Evolutionary conservation across 179 eudicot genomes (phyloP), one percentile per base, ranked within the genome.

Genomic region (Patellifolia procumbens): DNA sequence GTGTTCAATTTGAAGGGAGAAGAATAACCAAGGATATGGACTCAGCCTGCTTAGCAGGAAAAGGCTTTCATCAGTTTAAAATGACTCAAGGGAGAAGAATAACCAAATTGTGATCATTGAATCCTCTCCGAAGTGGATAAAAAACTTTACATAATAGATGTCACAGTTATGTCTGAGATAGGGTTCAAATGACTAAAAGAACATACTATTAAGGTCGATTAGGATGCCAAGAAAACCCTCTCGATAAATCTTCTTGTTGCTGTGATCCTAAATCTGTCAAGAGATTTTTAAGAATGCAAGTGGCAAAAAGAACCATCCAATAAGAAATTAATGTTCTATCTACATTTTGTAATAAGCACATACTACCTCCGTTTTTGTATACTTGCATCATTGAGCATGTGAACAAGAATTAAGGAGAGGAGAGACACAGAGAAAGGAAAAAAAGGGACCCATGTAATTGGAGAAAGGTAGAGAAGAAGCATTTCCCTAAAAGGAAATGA

Each of bases 11-110:
- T 8, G 6, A 19, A 22, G 34, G n/a, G n/a, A 74, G 24, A 49
- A 55, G 70, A 48, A 52, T 35, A 69, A 49, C 67, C 79, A 59
- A 76, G 42, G 68, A 46, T 61, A 49, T 13, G 26, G 7, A 11
- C n/a, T n/a, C n/a, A n/a, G n/a, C n/a, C n/a, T n/a, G n/a, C 26
- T 6, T 20, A 20, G 46, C 9, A 24, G 45, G 45, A 53, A 7
- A 20, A 31, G 19, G 16, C 19, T 37, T 55, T 2, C 9, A 11
- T 34, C 26, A n/a, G 55, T 55, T 64, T 53, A 68, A 49, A 26
- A 1, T 34, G 72, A 63, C 58, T 56, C 16, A 7, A 34, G 10
- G 48, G n/a, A n/a, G n/a, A n/a, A n/a, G n/a, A n/a, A n/a, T n/a
- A n/a, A n/a, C n/a, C n/a, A n/a, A n/a, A n/a, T n/a, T n/a, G n/a